phyloP scores from a whole-genome alignment of 768 basidiomycete species.

The Phylloporus sp. region DNA sequence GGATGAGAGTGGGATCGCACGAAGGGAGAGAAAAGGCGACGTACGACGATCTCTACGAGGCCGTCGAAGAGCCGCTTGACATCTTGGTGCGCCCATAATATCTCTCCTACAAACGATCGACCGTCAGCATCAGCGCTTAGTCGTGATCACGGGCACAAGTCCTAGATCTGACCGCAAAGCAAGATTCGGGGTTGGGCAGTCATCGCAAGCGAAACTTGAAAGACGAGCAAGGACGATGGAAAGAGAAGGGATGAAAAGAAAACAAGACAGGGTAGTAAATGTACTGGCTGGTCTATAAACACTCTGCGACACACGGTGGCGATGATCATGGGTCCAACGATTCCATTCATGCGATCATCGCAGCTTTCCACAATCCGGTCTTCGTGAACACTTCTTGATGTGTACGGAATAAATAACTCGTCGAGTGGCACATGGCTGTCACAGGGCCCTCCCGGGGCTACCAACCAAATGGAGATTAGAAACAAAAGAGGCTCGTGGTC shows the following conservation, averaged over 20 bases:
- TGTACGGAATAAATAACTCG: too few species aligned
- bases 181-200: conserved; percentile 24
- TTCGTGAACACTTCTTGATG: too few species aligned
- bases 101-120: conserved; percentile 42
- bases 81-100: conserved; percentile 81
- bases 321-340: too few species aligned
- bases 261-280: too few species aligned
- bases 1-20: too few species aligned
- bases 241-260: not conserved
- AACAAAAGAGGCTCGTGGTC: not conserved
- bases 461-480: conserved; percentile 33
- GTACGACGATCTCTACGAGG: conserved; percentile 72
- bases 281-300: too few species aligned
- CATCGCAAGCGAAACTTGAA: conserved; percentile 11
- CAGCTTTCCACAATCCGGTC: too few species aligned
- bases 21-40: conserved; percentile 24
- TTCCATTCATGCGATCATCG: not conserved
- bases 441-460: conserved; percentile 70
- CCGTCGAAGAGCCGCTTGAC: conserved; percentile 56
- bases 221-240: not conserved
- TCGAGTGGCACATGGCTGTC: too few species aligned
- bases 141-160: not conserved
- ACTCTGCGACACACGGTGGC: too few species aligned
- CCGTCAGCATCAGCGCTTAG: not conserved
- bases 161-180: conserved; percentile 29